Conservation (phyloP, 768 basidiomycete genomes). For the Agrocybe praecox region DNA sequence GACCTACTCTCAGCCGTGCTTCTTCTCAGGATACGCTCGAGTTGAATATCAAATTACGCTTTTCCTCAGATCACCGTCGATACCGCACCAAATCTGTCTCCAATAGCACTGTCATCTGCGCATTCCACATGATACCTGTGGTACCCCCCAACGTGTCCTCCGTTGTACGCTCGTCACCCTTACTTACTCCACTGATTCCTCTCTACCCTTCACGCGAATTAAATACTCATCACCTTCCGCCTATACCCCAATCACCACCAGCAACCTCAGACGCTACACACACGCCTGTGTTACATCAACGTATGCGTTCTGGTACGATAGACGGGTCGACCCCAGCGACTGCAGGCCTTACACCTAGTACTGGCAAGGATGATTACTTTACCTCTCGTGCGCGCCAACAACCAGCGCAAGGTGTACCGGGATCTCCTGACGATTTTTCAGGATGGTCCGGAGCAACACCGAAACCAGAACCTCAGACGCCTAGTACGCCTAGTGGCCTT, state of each 20-base stretch:
- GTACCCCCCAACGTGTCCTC: slow-evolving; percentile 51
- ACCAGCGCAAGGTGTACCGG: slow-evolving; percentile 40
- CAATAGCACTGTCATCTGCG: slow-evolving; percentile 52
- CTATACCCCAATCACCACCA: slow-evolving; percentile 50
- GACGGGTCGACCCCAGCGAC: slow-evolving; percentile 28
- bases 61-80: slow-evolving; percentile 2
- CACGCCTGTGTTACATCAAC: slow-evolving; percentile 23
- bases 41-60: slow-evolving; percentile 4
- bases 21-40: slow-evolving; percentile 23
- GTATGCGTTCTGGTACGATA: slow-evolving; percentile 44
- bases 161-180: slow-evolving; percentile 50
- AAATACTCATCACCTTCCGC: slow-evolving; percentile 25
- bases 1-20: slow-evolving; percentile 22
- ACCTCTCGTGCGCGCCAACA: slow-evolving; percentile 44
- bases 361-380: slow-evolving; percentile 54
- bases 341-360: not conserved
- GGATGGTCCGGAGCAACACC: slow-evolving; percentile 35
- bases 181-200: slow-evolving; percentile 63
- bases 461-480: slow-evolving; percentile 42
- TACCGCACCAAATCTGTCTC: slow-evolving; percentile 16
- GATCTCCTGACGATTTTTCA: slow-evolving; percentile 53
- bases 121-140: slow-evolving; percentile 70
- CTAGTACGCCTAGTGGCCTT: slow-evolving; percentile 59
- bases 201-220: slow-evolving; percentile 28
- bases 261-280: slow-evolving; percentile 30